phyloP scores from a whole-genome alignment of 2,329 filamentous ascomycete genomes.

The Exophiala calicioides region DNA sequence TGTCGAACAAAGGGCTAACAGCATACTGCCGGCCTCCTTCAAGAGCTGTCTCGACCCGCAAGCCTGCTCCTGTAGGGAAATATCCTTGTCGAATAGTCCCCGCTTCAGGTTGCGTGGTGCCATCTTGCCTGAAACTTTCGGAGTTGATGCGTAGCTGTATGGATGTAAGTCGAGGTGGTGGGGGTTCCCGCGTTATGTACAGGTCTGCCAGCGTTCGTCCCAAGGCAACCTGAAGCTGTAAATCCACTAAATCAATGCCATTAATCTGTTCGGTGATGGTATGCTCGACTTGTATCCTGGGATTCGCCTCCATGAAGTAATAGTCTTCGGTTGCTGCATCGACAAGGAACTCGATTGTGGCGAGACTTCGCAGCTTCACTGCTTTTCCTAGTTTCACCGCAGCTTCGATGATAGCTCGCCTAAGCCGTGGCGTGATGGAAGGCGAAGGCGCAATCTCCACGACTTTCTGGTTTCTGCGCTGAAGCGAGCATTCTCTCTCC shows the following conservation, averaged over 20 bases:
- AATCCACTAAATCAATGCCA: conserved; percentile 55
- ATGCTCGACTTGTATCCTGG: conserved; percentile 62
- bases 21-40: conserved; percentile 41
- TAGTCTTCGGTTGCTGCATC: conserved; percentile 93
- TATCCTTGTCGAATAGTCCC: conserved; percentile 30
- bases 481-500: conserved; percentile 98
- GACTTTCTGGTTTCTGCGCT: conserved; percentile 98
- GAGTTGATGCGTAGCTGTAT: conserved; percentile 27
- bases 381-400: conserved; percentile 92
- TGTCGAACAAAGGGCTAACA: conserved; percentile 59
- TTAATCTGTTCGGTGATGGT: conserved; percentile 61
- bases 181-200: conserved; percentile 16
- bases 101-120: conserved; percentile 24
- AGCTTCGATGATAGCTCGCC: conserved; percentile 84
- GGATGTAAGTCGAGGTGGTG: conserved; percentile 23
- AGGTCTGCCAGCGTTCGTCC: conserved; percentile 25
- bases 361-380: conserved; percentile 96
- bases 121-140: conserved; percentile 26
- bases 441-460: conserved; percentile 97
- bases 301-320: conserved; percentile 63
- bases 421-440: conserved; percentile 78
- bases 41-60: conserved; percentile 59
- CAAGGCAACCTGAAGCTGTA: conserved; percentile 51
- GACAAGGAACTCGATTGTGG: conserved; percentile 97
- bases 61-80: conserved; percentile 59